Base-by-base conservation (phyloP, 2,329 filamentous ascomycete species). In the Juglanconis sp. region DNA sequence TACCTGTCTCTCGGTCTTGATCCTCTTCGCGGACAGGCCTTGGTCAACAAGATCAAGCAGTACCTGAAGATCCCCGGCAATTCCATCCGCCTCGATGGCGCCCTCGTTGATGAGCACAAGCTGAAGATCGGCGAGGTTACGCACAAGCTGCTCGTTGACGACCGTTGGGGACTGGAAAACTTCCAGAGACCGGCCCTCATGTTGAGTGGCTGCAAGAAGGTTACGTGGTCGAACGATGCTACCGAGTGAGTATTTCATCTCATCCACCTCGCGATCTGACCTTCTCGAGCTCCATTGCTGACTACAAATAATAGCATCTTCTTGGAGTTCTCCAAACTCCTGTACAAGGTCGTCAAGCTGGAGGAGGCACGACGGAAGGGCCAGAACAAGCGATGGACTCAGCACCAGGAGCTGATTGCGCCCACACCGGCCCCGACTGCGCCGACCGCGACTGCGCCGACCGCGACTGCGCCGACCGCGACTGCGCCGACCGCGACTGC, bases 321-420 rank as follows among this genome's bases (percentile, higher is more conserved):
- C 24, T 31, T 63, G 31, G 48, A 38, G 2, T 63, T 63, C 36
- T 53, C 53, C 9, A 51, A 38, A 30, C 53, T 63, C 17, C 31
- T 63, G 42, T 63, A 63, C 57, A 60, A 63, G 53, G 34, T 49
- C 35, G 59, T 53, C 42, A 63, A 63, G 47, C 24, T 31, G 30
- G 57, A 63, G 40, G 61, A 63, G 31, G 38, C 44, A n/a, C 57
- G 61, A 36, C 59, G 51, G 17, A 60, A 60, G 42, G 44, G 57
- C 40, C 38, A 30, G 31, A 32, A 31, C 31, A 57, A 42, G 15
- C 34, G 34, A 2, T 44, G 48, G 57, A 13, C 32, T 17, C 13
- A 42, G 13, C 40, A 52, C 48, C 53, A 36, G 32, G 36, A 34
- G 32, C 10, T 24, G 44, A n/a, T 9, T 17, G n/a, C 50, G 9